phyloP scores from a whole-genome alignment of 371 early-diverging fungal genomes.

The Haplosporangium sp. region DNA sequence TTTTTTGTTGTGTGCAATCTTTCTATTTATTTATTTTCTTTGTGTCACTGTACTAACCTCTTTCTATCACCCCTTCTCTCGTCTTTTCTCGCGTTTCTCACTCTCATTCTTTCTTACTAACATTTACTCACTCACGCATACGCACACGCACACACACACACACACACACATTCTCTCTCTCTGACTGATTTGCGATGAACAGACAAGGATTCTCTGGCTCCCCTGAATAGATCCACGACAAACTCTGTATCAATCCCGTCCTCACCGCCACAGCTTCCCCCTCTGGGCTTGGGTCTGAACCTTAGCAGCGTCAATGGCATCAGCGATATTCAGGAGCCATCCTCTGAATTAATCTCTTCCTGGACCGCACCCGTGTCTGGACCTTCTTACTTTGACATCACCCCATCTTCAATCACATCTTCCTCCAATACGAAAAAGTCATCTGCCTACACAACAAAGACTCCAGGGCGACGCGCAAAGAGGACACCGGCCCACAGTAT shows the following conservation, averaged over 20 bases:
- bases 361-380: slow-evolving; percentile 28
- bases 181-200: background rate
- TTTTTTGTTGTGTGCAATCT: no score
- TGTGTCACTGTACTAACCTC: no score
- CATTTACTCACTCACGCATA: no score
- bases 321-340: slow-evolving; percentile 12
- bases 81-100: background rate
- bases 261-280: slow-evolving; percentile 1
- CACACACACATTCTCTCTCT: no score
- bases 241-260: slow-evolving; percentile 1
- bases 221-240: slow-evolving; percentile 3
- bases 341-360: slow-evolving; percentile 17
- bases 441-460: slow-evolving; percentile 30
- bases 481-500: slow-evolving; percentile 45
- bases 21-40: no score
- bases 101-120: background rate
- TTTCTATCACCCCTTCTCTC: background rate
- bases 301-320: background rate
- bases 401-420: slow-evolving; percentile 20
- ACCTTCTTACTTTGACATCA: slow-evolving; percentile 50
- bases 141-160: no score
- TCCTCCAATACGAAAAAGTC: slow-evolving; percentile 24
- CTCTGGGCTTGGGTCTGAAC: slow-evolving; percentile 25
- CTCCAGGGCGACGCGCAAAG: slow-evolving; percentile 42
- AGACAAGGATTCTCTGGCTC: slow-evolving; percentile 23